Conservation (phyloP, 805 yeast species). For the Cephaloascus albidus region DNA sequence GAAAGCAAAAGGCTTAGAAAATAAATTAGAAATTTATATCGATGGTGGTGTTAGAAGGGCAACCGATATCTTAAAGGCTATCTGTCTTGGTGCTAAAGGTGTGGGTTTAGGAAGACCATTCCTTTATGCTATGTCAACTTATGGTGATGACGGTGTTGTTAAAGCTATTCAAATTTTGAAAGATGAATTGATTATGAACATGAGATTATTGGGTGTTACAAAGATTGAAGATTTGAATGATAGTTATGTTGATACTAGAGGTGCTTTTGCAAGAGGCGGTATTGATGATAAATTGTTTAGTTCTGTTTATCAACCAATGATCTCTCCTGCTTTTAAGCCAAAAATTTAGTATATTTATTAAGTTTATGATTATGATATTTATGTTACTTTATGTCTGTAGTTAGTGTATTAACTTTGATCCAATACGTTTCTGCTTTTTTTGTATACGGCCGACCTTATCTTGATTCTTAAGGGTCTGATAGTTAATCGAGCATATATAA, state of each 20-base stretch:
- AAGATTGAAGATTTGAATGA: slow-evolving; percentile 51
- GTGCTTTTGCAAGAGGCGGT: slow-evolving; percentile 30
- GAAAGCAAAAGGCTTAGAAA: slow-evolving; percentile 33
- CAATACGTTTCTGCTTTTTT: no score
- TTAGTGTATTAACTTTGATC: no score
- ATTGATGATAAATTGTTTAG: slow-evolving; percentile 43
- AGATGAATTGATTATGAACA: slow-evolving; percentile 65
- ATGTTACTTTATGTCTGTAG: no score
- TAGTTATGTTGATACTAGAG: slow-evolving; percentile 47
- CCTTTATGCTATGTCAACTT: slow-evolving; percentile 52
- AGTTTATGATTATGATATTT: no score
- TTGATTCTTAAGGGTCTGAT: no score
- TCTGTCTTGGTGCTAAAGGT: slow-evolving; percentile 63
- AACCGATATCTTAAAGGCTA: slow-evolving; percentile 55
- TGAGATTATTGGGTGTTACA: slow-evolving; percentile 72
- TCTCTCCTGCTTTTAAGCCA: slow-evolving; percentile 38
- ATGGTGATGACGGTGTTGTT: slow-evolving; percentile 57
- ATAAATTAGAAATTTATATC: slow-evolving; percentile 41
- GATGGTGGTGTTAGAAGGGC: slow-evolving; percentile 71
- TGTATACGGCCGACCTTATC: no score
- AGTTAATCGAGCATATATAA: no score
- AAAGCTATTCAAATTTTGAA: slow-evolving; percentile 52
- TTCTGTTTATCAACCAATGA: slow-evolving; percentile 47
- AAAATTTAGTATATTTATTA: no score
- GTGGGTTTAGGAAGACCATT: slow-evolving; percentile 66